Evolutionary conservation across 345 rosid genomes (phyloP), one percentile per base, ranked within the genome.

Genomic region (Raphanus raphanistrum): DNA sequence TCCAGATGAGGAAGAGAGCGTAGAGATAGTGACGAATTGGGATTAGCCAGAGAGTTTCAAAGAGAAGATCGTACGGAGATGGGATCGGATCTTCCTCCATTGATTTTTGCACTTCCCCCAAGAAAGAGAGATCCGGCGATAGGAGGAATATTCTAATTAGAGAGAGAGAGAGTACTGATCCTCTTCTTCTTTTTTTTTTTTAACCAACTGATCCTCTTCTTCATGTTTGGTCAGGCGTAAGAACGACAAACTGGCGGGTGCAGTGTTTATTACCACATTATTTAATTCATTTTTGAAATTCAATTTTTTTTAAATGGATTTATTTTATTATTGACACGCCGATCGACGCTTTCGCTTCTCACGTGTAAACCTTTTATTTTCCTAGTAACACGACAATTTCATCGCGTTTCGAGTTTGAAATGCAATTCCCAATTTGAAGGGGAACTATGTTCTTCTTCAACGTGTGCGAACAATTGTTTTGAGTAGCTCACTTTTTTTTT

Each of bases 1-100:
- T 6, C n/a, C 43, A 84, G 45, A 71, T 0, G 21, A 82, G 0
- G 63, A 59, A 13, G 66, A 87, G 75, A 17, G 78, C 81, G 17
- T 85, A 5, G 26, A 86, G 48, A 60, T 84, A 92, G 68, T 89
- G 96, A 4, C 76, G 87, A 57, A 75, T 57, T 0, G 97, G 94
- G 69, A 92, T 82, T 8, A 84, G 71, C 21, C 60, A 80, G 8
- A 93, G 82, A 16, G 85, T 89, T 27, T 76, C 61, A 52, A 86
- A 68, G 36, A 87, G 77, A 64, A 85, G 87, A 0, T 66, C 70
- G 84, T 88, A 90, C 0, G 91, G 87, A 36, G 79, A 61, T 21
- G 86, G 79, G 6, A 3, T 50, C 21, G 36, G 29, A 73, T 62
- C 21, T 21, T 21, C 74, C 0, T 73, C 74, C 82, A 68, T 79